Conservation (phyloP, 371 early-diverging fungal genomes). For the Syncephalis plumigaleata region DNA sequence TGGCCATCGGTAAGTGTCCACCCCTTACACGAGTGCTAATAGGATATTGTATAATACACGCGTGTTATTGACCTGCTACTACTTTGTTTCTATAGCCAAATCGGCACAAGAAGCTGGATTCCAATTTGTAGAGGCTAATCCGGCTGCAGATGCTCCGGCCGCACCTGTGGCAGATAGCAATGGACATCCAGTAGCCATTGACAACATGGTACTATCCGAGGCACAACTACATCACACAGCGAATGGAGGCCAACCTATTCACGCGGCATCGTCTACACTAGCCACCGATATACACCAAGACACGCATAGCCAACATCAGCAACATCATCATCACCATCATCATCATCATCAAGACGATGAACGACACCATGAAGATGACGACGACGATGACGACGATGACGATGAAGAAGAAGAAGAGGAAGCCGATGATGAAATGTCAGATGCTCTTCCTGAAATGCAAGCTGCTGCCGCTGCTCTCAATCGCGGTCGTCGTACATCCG, state of each 20-base stretch:
- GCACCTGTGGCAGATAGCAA: not conserved
- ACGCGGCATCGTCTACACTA: not conserved
- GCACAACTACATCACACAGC: not conserved
- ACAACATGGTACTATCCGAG: not conserved
- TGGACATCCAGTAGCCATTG: not conserved
- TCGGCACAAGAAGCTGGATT: not conserved
- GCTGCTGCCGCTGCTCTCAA: slow-evolving; percentile 17
- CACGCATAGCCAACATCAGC: too few species aligned
- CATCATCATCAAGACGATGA: slow-evolving; percentile 11
- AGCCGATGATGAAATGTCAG: slow-evolving; percentile 22
- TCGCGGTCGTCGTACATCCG: slow-evolving; percentile 83
- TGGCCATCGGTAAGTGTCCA: slow-evolving; percentile 17
- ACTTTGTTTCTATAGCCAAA: not conserved
- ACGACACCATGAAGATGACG: slow-evolving; percentile 12
- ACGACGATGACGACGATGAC: slow-evolving; percentile 13
- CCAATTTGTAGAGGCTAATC: not conserved
- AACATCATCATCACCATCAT: not conserved
- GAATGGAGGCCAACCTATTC: slow-evolving; percentile 1
- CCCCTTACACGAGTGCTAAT: not conserved
- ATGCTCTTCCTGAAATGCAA: slow-evolving; percentile 17
- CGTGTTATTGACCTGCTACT: not conserved
- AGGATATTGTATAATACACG: not conserved
- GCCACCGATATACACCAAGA: slow-evolving; percentile 1
- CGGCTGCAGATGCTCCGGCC: not conserved
- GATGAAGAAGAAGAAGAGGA: slow-evolving; percentile 38